These are phyloP conservation scores for Cucumis hystrix DNA, from an alignment of 306 rosid species.

Conservation along the genomic window DNA sequence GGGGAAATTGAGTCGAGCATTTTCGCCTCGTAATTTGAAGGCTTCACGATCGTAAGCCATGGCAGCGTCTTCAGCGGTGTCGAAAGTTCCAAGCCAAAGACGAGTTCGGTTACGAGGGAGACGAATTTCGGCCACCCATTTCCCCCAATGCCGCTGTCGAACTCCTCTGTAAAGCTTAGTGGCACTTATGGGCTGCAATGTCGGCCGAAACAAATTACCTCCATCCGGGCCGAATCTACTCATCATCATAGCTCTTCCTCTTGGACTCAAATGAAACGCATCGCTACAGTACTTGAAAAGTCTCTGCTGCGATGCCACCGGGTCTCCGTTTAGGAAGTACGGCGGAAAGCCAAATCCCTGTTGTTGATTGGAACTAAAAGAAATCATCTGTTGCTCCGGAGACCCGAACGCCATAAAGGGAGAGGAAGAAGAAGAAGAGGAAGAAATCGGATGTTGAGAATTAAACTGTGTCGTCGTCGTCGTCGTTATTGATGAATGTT, in stretches of 20 bases:
- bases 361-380: conserved; percentile 31
- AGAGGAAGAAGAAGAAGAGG: not conserved
- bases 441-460: conserved; percentile 17
- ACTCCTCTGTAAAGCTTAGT: conserved; percentile 91
- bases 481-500: conserved; percentile 3
- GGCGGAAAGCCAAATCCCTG: conserved; percentile 20
- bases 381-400: conserved; percentile 37
- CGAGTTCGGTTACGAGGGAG: conserved; percentile 84
- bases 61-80: conserved; percentile 97
- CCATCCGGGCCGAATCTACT: conserved; percentile 10
- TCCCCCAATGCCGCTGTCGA: conserved; percentile 97
- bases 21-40: conserved; percentile 77
- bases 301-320: conserved; percentile 29
- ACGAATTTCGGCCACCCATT: conserved; percentile 98
- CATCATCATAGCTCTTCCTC: conserved; percentile 70
- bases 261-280: conserved; percentile 57
- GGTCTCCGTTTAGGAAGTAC: conserved; percentile 8
- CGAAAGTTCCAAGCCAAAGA: conserved; percentile 94
- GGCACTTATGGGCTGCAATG: conserved; percentile 48
- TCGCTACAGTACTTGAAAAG: conserved; percentile 63
- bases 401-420: conserved; percentile 21
- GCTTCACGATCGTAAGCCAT: conserved; percentile 97
- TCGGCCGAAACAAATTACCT: conserved; percentile 19
- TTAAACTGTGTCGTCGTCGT: conserved; percentile 4
- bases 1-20: conserved; percentile 88